Conservation (phyloP, 2,329 filamentous ascomycete species). For the Capronia americana region DNA sequence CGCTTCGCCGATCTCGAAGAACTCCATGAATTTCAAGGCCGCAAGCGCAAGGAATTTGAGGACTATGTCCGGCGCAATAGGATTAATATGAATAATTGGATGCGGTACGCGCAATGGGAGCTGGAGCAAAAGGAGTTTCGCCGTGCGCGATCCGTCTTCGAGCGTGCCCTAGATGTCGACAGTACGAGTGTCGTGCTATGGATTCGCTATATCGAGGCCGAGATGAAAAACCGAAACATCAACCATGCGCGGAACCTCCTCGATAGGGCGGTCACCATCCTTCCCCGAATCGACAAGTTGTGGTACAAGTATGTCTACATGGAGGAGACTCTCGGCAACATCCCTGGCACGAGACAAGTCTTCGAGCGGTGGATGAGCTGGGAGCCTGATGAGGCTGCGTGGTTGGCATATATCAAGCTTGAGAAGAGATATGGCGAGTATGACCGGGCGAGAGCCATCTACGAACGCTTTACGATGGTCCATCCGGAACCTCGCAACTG, state of each 20-base stretch:
- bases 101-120: constrained; percentile 96
- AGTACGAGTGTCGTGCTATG: constrained; percentile 84
- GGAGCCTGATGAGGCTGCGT: constrained; percentile 95
- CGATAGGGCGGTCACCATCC: constrained; percentile 89
- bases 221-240: constrained; percentile 95
- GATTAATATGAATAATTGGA: constrained; percentile 98
- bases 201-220: constrained; percentile 92
- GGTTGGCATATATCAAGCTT: constrained; percentile 94
- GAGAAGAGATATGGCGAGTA: constrained; percentile 95
- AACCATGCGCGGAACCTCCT: constrained; percentile 95
- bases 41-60: constrained; percentile 96
- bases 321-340: constrained; percentile 96
- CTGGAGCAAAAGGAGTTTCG: constrained; percentile 97
- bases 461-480: constrained; percentile 85
- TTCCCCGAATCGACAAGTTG: constrained; percentile 90
- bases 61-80: constrained; percentile 95
- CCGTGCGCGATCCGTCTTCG: constrained; percentile 89
- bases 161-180: constrained; percentile 90
- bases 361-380: constrained; percentile 99
- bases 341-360: constrained; percentile 87
- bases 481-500: constrained; percentile 95
- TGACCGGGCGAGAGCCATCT: constrained; percentile 87
- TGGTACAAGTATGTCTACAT: constrained; percentile 99
- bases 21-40: constrained; percentile 94
- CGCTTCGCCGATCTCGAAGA: constrained; percentile 96